These are phyloP conservation scores for Neostapfia colusana DNA, from an alignment of 176 grass and related monocot species.

Conservation along the genomic window DNA sequence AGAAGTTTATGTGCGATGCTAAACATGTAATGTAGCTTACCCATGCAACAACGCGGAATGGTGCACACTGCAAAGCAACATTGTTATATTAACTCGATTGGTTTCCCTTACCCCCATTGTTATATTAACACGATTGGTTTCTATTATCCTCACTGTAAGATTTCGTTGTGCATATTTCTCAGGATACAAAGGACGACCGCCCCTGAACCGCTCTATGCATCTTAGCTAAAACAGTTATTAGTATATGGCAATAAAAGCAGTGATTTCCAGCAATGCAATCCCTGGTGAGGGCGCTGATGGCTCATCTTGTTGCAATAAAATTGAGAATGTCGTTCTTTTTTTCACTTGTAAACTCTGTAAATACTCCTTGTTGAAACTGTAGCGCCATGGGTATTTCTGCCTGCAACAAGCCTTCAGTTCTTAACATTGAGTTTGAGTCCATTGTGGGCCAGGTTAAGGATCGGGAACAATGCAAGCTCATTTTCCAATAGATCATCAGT, in stretches of 20 bases:
- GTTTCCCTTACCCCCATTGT: not conserved
- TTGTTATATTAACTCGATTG: not conserved
- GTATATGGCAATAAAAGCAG: not conserved
- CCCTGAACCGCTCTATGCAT: slow-evolving; percentile 62
- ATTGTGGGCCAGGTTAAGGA: not conserved
- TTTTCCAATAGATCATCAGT: not conserved
- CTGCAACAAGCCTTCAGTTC: not conserved
- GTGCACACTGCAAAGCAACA: not conserved
- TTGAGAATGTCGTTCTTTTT: not conserved
- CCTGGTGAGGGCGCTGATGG: not conserved
- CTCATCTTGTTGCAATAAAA: slow-evolving; percentile 4
- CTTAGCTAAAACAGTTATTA: slow-evolving; percentile 30
- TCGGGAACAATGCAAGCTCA: not conserved
- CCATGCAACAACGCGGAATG: not conserved
- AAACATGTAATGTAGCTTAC: not conserved
- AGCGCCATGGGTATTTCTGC: not conserved
- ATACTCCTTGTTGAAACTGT: slow-evolving; percentile 1
- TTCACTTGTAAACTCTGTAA: slow-evolving; percentile 16
- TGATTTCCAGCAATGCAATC: not conserved
- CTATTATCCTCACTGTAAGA: not conserved
- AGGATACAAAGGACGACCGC: slow-evolving; percentile 71
- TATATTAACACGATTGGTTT: not conserved
- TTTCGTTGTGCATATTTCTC: slow-evolving; percentile 28
- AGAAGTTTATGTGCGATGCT: not conserved
- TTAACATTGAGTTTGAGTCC: not conserved